Base-by-base conservation (phyloP, 2,329 filamentous ascomycete species). In the Ophiostoma perfectum region DNA sequence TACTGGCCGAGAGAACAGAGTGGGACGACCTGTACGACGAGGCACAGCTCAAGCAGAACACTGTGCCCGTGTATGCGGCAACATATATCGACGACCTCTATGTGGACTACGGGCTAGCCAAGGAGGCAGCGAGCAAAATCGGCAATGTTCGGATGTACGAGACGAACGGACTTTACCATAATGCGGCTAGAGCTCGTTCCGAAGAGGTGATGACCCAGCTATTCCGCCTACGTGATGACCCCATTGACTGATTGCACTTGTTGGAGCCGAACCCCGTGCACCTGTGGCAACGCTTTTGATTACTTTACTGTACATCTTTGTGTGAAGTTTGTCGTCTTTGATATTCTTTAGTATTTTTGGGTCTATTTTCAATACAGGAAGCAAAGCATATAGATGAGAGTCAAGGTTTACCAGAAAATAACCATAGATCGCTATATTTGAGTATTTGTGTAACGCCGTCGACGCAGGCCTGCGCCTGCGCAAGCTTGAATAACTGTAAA, bases 71-170 rank as follows among this genome's bases (percentile, higher is more conserved):
- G 0, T 97, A 95, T 75, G 90, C 93, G 1, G 92, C 91, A 0
- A 90, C 87, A 2, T 98, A 90, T 73, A 77, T 92, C 4, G 90
- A 97, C 71, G 93, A 97, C 76, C 95, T 97, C 91, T 97, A 96
- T 74, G 93, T 98, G 42, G 90, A 96, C 75, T 90, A 86, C 73
- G 86, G 86, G 6, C 80, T 93, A 67, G 90, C 91, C 8, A 83
- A 86, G 73, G 86, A 90, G 73, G 96, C 92, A 16, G 92, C 91
- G 9, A 80, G 80, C 55, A 85, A 88, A 74, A 90, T 97, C 76
- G 89, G 86, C 76, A 88, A 88, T 0, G 89, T 87, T 75, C 93
- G 92, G 80, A 88, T 91, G 55, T 95, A 90, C 74, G 86, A 95
- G 75, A 97, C 92, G 52, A 97, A 97, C 76, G 82, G 84, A 38